phyloP scores from a whole-genome alignment of 75 land plant species.

The Picea glauca region DNA sequence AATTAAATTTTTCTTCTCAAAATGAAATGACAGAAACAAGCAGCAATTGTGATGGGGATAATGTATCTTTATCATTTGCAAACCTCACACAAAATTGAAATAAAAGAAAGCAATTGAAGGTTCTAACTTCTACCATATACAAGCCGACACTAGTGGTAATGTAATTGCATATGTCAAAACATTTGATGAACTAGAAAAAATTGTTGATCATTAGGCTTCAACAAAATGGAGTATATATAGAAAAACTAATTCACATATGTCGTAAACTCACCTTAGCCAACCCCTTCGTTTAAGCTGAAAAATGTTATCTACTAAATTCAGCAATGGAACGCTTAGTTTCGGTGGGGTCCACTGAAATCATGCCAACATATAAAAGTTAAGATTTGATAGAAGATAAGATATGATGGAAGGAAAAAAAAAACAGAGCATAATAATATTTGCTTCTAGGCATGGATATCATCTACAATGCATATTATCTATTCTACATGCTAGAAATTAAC shows the following conservation, averaged over 20 bases:
- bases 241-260: not conserved
- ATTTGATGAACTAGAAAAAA: not conserved
- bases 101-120: not conserved
- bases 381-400: no score
- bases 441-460: not conserved
- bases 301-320: slow-evolving; percentile 81
- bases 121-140: not conserved
- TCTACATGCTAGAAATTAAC: not conserved
- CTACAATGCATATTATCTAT: not conserved
- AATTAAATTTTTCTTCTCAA: not conserved
- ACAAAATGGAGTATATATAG: not conserved
- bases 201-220: not conserved
- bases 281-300: slow-evolving; percentile 94
- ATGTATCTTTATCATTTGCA: not conserved
- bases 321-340: slow-evolving; percentile 80
- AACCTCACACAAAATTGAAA: not conserved
- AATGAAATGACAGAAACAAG: not conserved
- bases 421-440: no score
- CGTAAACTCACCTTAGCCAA: slow-evolving; percentile 73
- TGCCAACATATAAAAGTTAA: not conserved
- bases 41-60: not conserved
- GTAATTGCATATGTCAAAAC: not conserved
- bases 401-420: no score
- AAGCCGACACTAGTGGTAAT: not conserved
- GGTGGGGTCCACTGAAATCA: slow-evolving; percentile 91